These are phyloP conservation scores for Sporothrix curviconia DNA, from an alignment of 2,329 filamentous ascomycete genomes.

Conservation along the genomic window DNA sequence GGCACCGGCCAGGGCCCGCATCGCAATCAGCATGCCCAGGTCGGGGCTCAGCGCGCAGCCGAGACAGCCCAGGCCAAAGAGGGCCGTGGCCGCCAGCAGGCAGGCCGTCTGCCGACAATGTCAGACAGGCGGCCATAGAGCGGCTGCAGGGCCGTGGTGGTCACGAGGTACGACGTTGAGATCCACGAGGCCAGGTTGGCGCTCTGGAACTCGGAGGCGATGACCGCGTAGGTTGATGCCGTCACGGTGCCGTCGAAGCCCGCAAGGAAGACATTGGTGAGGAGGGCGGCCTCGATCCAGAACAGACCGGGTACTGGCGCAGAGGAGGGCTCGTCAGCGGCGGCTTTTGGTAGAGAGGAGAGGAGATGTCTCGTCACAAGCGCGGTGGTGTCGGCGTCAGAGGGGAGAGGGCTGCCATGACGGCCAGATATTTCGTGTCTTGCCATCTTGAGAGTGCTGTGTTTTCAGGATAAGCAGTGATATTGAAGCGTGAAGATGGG, in stretches of 20 bases:
- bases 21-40: conserved; percentile 39
- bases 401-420: neutral
- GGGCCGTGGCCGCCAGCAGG: conserved; percentile 52
- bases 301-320: conserved; percentile 36
- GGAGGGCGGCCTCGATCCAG: conserved; percentile 55
- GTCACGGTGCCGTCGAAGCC: conserved; percentile 69
- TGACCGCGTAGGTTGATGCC: conserved; percentile 63
- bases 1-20: conserved; percentile 45
- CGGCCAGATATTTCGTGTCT: neutral
- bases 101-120: conserved; percentile 60
- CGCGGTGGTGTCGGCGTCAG: neutral
- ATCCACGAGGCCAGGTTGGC: conserved; percentile 50
- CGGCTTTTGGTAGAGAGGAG: neutral
- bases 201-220: conserved; percentile 40
- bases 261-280: conserved; percentile 58
- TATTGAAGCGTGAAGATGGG: neutral
- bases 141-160: conserved; percentile 68
- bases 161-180: conserved; percentile 61
- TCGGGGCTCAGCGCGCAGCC: conserved; percentile 52
- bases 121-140: conserved; percentile 44
- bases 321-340: neutral
- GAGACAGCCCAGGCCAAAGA: conserved; percentile 33
- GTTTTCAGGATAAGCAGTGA: neutral
- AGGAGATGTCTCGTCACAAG: neutral
- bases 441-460: neutral